Base-by-base conservation (phyloP, 1,284 basidiomycete species). In the Ceratobasidium sp. region DNA sequence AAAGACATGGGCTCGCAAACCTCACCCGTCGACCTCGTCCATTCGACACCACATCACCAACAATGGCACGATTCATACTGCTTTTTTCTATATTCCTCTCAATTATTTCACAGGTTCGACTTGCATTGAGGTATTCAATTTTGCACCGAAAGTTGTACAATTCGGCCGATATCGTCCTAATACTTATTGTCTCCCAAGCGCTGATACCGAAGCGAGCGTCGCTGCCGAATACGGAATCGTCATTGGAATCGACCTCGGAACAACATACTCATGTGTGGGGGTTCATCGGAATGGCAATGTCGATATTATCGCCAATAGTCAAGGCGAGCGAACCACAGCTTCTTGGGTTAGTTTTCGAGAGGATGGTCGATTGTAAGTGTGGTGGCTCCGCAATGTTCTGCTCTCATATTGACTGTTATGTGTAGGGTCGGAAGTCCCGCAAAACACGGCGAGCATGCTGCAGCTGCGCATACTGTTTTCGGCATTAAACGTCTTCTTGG, bases 401-500 rank as follows among this genome's bases (percentile, higher is more conserved):
- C 27, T 31, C 1, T 7, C 17, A 11, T 17, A 51, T n/a, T n/a
- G n/a, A n/a, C n/a, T n/a, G n/a, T n/a, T n/a, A n/a, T n/a, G n/a
- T n/a, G n/a, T 64, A 79, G 81, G 9, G 80, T 53, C 2, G 50
- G 50, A 1, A 53, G 27, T 27, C n/a, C 50, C 11, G 50, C 50
- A 1, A 53, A 53, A 8, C 50, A 27, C 11, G 27, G n/a, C n/a
- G 50, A n/a, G 4, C 50, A 53, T 53, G n/a, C 27, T 8, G 50
- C 50, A 53, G 80, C 73, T 77, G 81, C 19, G 81, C 82, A 51
- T 84, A 88, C 87, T 71, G 83, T 87, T 78, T 89, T 89, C 79
- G 87, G 89, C 83, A 87, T 87, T 77, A 89, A 89, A 84, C 87
- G 88, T 80, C 82, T 89, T 69, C 87, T 89, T 77, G 81, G 82